A percentile compares a stretch with the other conserved stretches of the same genome.
Conservation (phyloP, 192 early-diverging fungal species). For the Spinellus fusiger region DNA sequence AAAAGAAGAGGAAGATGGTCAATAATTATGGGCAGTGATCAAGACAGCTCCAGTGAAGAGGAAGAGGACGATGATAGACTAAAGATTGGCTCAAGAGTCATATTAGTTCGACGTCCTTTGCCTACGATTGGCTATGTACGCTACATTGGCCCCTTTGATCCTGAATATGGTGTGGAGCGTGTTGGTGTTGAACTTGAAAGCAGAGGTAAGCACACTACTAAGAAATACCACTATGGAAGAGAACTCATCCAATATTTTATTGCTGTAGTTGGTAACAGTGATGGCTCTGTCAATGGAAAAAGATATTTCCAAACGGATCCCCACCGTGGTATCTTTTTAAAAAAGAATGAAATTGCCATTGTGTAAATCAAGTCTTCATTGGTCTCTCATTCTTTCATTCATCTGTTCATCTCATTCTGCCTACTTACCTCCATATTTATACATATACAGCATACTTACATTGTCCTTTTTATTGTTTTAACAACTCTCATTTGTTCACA, state of each 20-base stretch:
- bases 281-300: conserved; percentile 24
- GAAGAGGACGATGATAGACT: conserved; percentile 13
- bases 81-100: conserved; percentile 9
- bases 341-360: conserved; percentile 11
- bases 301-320: conserved; percentile 28
- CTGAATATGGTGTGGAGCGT: conserved; percentile 7
- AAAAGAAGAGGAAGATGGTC: conserved; percentile 9
- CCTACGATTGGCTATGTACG: conserved; percentile 23
- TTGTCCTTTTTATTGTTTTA: neutral
- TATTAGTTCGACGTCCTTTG: conserved; percentile 17
- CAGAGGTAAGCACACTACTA: conserved; percentile 16
- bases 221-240: neutral
- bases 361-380: neutral
- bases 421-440: neutral
- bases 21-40: conserved; percentile 13
- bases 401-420: neutral
- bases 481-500: too few relatives aligned
- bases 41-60: neutral
- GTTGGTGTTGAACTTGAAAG: conserved; percentile 31
- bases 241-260: neutral
- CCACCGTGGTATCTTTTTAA: conserved; percentile 29
- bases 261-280: conserved; percentile 23
- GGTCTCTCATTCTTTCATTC: neutral
- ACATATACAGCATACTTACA: neutral
- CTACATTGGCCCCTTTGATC: conserved; percentile 19